Base-by-base conservation (phyloP, 1,139 yeast genomes). In the Candida glucosophila region DNA sequence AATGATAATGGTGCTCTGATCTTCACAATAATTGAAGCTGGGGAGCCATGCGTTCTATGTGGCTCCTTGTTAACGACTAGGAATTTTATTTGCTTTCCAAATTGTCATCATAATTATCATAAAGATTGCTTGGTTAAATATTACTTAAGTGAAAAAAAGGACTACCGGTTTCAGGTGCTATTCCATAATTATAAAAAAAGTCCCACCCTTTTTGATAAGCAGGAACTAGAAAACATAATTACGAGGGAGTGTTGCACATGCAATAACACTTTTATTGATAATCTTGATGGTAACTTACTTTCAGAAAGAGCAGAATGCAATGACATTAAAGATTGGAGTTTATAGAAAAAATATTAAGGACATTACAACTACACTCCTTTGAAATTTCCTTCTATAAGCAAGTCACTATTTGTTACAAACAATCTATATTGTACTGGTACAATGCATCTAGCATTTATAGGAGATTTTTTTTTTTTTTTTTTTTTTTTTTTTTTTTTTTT, bases 31-130 rank as follows among this genome's bases (percentile, higher is more conserved):
- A 67, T 90, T 13, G 81, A 81, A 40, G 88, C 95, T 0, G 93
- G 93, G 2, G 92, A 79, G 36, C 72, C 90, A 2, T 90, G 99
- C 53, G 63, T 69, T 23, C 39, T 73, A 4, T 92, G 98, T 52
- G 55, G 64, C 11, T 67, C 67, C 37, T 67, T 92, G 5, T 56
- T 90, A 24, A 68, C 85, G 3, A 69, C 77, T 4, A 71, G 88
- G 31, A 77, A 78, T 41, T 88, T 86, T 43, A 66, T 80, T 26
- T 74, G 79, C 7, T 90, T 86, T 45, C 95, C 96, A 0, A 63
- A 58, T 31, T 90, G 98, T 45, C 80, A 73, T 33, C 98, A 90
- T 51, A 75, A 83, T 5, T 81, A 82, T 56, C 98, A 92, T 47
- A 77, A 78, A 30, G 95, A 86, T 43, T 92, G 98, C 52, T 52